Base-by-base conservation (phyloP, 148 eudicot genomes). In the Persicaria maculosa region DNA sequence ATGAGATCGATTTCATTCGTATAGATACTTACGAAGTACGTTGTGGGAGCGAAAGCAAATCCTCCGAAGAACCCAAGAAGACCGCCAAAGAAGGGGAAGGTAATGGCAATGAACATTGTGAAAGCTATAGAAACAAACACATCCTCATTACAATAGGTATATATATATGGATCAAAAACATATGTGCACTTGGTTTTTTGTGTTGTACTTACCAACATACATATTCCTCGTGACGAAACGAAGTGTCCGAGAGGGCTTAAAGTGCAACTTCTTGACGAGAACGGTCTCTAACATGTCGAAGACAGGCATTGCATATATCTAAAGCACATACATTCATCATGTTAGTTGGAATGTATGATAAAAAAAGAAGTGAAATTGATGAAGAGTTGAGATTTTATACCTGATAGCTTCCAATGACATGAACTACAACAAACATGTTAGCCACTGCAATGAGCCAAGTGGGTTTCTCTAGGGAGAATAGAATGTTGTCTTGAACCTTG, bases 401-500 rank as follows among this genome's bases (percentile, higher is more conserved):
- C 97, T 91, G 97, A 31, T 88, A 91, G 75, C 93, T 80, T 11
- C 97, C 97, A 52, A 91, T 80, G 74, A 88, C 93, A 78, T 91
- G 91, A 52, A 92, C 22, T 7, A 92, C 73, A 20, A 91, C 97
- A 54, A 89, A 88, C 62, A 85, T 50, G 79, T 88, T 91, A 14
- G 97, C 97, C 0, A 54, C 25, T 0, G 83, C 82, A 70, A 89
- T 80, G 43, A 91, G 93, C 97, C 90, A 89, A 9, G 47, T 22
- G 5, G 91, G 97, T 22, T 81, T 84, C 52, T 90, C 80, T 0
- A 90, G 75, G 9, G 86, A 76, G 31, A 88, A 17, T 31, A 92
- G 83, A 72, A 92, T 84, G 80, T 92, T 90, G 58, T 86, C 95
- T 6, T 85, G 84, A 70, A 92, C 91, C 4, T 72, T 40, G 68